phyloP scores from a whole-genome alignment of 1,284 basidiomycete species.

The Austroboletus novae-zelandiae region DNA sequence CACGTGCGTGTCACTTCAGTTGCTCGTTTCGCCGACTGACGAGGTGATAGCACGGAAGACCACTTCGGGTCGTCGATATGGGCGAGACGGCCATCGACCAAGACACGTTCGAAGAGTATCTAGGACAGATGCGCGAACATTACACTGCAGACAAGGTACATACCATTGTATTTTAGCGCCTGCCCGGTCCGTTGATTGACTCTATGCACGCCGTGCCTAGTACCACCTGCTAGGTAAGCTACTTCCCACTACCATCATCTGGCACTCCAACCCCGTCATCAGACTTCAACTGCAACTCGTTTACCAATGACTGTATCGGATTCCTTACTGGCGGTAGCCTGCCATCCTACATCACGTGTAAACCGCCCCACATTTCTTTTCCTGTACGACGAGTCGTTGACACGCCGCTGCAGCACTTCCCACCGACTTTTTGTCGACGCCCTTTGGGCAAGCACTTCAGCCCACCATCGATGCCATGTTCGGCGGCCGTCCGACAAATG shows the following conservation, averaged over 20 bases:
- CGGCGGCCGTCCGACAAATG: conserved; percentile 46
- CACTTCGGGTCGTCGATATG: conserved; percentile 74
- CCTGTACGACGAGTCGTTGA: neutral
- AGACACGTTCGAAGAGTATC: conserved; percentile 80
- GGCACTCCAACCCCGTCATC: neutral
- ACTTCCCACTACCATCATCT: neutral
- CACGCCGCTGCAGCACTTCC: conserved; percentile 64
- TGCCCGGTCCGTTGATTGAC: conserved; percentile 1
- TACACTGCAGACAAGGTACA: conserved; percentile 84
- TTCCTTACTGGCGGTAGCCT: conserved; percentile 81
- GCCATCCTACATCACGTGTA: conserved; percentile 76
- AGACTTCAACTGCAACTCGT: conserved; percentile 91
- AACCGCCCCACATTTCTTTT: neutral
- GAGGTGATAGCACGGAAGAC: conserved; percentile 48
- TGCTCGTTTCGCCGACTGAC: neutral
- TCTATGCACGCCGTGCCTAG: conserved; percentile 33
- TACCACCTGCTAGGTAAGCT: conserved; percentile 83
- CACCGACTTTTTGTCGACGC: conserved; percentile 85
- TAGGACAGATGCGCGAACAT: conserved; percentile 68
- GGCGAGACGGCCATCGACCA: conserved; percentile 83
- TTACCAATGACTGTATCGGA: conserved; percentile 83
- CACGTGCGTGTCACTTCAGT: conserved; percentile 52
- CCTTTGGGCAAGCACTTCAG: conserved; percentile 82
- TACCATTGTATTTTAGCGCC: neutral
- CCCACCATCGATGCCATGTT: conserved; percentile 91